Evolutionary conservation across 305 asterid species (phyloP), one percentile per base, ranked within the genome.

Genomic region (Rubia peregrina): DNA sequence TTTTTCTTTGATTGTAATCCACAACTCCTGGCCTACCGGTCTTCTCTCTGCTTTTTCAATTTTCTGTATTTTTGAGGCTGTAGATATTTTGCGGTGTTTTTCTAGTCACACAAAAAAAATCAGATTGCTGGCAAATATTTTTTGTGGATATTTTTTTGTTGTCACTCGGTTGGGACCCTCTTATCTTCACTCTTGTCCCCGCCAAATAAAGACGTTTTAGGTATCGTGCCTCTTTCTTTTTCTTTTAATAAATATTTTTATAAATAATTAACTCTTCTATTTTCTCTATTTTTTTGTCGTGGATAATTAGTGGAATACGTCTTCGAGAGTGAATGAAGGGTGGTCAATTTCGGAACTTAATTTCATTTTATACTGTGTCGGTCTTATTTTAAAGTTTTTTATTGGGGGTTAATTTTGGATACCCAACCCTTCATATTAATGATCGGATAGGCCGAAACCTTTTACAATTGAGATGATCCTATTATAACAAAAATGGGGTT

Each of bases 81-180:
- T 13, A 79, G 85, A 77, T 85, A 79, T 82, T 85, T 85, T 71
- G 53, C 71, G 33, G 61, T 42, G 80, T 76, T 74, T 36, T 53
- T 48, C 7, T 61, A 36, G 44, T 76, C 80, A 75, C 75, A 73
- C 57, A 44, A 80, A 77, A 83, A 10, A 16, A 77, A 82, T 80
- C 79, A 21, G 13, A 38, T 48, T 48, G 46, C 30, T 61, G 68
- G 55, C 16, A 49, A 74, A 21, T 56, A 19, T 69, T 72, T 61
- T 24, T 68, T 51, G 33, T 43, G 56, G 55, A 38, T 59, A 61
- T 73, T 61, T 64, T 69, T 63, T 71, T 60, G 80, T 59, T 73
- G 80, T 4, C 56, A 48, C 56, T 4, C 56, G 56, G 19, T 8
- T 14, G 21, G 56, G 56, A 4, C 21, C 56, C 56, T 0, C 7